Conservation (phyloP, 2,329 filamentous ascomycete genomes). For the Leptographium radiaticola region DNA sequence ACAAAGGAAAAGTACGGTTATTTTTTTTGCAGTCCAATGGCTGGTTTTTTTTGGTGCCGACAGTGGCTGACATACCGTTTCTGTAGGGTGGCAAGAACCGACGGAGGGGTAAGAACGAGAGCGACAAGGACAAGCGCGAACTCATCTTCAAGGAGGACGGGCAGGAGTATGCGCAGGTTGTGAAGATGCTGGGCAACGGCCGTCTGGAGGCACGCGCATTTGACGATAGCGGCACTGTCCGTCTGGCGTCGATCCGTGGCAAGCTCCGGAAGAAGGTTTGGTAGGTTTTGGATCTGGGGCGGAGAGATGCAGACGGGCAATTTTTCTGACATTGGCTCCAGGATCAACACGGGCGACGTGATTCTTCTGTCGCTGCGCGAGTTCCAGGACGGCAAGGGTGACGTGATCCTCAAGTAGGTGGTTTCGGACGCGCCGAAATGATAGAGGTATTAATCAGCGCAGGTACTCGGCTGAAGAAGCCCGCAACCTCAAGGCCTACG, state of each 20-base stretch:
- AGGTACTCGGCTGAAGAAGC: slow-evolving; percentile 79
- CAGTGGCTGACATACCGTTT: slow-evolving; percentile 14
- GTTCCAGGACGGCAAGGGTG: slow-evolving; percentile 82
- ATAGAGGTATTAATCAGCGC: neutral
- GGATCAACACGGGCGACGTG: slow-evolving; percentile 77
- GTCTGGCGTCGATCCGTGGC: slow-evolving; percentile 58
- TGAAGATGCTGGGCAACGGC: slow-evolving; percentile 48
- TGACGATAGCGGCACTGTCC: slow-evolving; percentile 79
- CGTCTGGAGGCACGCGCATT: slow-evolving; percentile 79
- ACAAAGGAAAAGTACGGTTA: slow-evolving; percentile 80
- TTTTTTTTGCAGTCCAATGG: neutral
- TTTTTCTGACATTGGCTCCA: slow-evolving; percentile 45
- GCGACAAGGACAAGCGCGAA: slow-evolving; percentile 98
- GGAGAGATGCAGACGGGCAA: slow-evolving; percentile 20
- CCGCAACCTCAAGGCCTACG: slow-evolving; percentile 82
- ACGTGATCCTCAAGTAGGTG: slow-evolving; percentile 73
- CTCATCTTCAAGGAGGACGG: slow-evolving; percentile 98
- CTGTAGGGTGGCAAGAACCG: slow-evolving; percentile 78
- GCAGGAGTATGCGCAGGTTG: slow-evolving; percentile 64
- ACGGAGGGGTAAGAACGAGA: slow-evolving; percentile 97
- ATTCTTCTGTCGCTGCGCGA: slow-evolving; percentile 70
- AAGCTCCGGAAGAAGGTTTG: slow-evolving; percentile 99
- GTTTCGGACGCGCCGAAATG: neutral
- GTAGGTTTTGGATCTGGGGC: slow-evolving; percentile 18
- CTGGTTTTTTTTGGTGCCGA: neutral